Evolutionary conservation across 371 early-diverging fungal species (phyloP).

Genomic region (Blakeslea trispora): DNA sequence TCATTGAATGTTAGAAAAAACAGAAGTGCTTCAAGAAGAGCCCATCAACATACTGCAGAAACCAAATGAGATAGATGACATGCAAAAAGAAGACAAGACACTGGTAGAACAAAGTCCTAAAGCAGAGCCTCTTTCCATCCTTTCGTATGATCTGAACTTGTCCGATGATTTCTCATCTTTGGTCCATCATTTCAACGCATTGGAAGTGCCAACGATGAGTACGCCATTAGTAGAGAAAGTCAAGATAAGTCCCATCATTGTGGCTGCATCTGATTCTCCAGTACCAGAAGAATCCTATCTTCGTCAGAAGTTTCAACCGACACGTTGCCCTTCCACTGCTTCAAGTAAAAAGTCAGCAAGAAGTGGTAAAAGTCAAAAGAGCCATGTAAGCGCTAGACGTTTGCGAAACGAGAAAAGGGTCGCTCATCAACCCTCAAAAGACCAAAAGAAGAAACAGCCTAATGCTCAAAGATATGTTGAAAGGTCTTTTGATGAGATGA

Average conservation of each 20-base stretch:
- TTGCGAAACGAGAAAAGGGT: conserved; percentile 7
- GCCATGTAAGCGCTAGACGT: conserved; percentile 11
- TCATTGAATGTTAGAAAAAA: conserved; percentile 5
- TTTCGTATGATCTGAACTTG: conserved; percentile 17
- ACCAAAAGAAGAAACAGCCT: conserved; percentile 2
- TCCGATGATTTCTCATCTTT: conserved; percentile 28
- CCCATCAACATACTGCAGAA: neutral
- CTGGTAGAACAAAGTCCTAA: conserved; percentile 5
- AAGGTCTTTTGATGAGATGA: conserved; percentile 39
- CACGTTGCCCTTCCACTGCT: conserved; percentile 1
- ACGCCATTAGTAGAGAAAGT: neutral
- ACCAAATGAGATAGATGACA: conserved; percentile 6
- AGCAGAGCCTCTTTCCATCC: conserved; percentile 9
- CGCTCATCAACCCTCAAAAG: conserved; percentile 3
- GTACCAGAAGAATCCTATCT: neutral
- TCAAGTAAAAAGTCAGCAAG: conserved; percentile 26
- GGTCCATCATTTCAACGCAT: conserved; percentile 20
- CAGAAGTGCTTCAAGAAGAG: neutral
- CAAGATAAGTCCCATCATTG: neutral
- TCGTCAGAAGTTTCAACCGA: conserved; percentile 5
- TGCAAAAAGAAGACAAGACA: conserved; percentile 10
- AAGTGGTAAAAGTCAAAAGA: conserved; percentile 5
- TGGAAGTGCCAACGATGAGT: conserved; percentile 7
- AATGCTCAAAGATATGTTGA: conserved; percentile 29
- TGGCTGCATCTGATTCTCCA: neutral